Base-by-base conservation (phyloP, 208 protist genomes). In the Trypanosoma melophagium region DNA sequence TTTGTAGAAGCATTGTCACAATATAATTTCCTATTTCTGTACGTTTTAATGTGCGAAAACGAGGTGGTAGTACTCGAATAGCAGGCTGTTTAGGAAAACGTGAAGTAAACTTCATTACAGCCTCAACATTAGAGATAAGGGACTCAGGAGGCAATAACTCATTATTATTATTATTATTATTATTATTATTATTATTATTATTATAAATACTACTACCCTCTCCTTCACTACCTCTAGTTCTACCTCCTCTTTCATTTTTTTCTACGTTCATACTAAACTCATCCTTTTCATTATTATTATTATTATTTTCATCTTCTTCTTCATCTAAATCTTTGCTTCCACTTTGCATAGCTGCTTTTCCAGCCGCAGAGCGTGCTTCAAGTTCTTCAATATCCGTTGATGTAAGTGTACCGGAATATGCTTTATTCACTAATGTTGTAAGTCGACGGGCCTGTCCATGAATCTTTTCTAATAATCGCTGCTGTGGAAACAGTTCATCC, bases 21-120 rank as follows among this genome's bases (percentile, higher is more conserved):
- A 96, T 71, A 50, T 92, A 94, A 73, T 85, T 90, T 16, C 87
- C 90, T 47, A 91, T 76, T 62, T 96, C 87, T 19, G 76, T 80
- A 24, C 83, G 81, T 71, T 92, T 92, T 25, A 96, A 72, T 40
- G 82, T 81, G 38, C 76, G 73, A 44, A 76, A 79, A 53, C 83
- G 79, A 50, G 50, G 57, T 31, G 87, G 87, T 62, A 84, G 40
- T 12, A 86, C 66, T 66, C 83, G 79, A 35, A 91, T 69, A 21
- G 80, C 67, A 0, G 83, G 86, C 75, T 93, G 87, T 47, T 90
- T 89, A 16, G 87, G 84, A 63, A 96, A 94, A 47, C 83, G 81
- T 13, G 75, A 80, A 45, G 74, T 80, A 51, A 87, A 78, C 42
- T 76, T 76, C 2, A 76, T 77, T 38, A 90, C 71, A 10, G 87